Percentiles rank a stretch among this genome's conserved stretches.
Conservation (phyloP, 345 rosid genomes). For the Gossypium herbaceum region DNA sequence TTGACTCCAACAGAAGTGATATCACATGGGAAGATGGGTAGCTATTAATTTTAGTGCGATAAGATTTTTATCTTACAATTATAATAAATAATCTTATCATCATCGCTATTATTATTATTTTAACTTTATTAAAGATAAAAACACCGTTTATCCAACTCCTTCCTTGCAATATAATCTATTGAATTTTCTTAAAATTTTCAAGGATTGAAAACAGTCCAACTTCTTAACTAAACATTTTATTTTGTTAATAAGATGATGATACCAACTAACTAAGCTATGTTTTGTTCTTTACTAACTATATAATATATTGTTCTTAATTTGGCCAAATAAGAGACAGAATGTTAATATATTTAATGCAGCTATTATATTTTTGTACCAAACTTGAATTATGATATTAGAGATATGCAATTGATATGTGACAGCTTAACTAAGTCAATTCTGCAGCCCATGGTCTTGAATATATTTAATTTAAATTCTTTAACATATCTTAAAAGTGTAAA, state of each 20-base stretch:
- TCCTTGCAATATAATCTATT: too few relatives aligned
- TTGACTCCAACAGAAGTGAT: too few relatives aligned
- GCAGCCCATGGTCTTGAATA: too few relatives aligned
- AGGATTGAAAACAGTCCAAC: background rate
- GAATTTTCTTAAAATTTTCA: too few relatives aligned
- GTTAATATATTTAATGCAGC: background rate
- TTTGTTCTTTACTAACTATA: background rate
- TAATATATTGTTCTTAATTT: background rate
- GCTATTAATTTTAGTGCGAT: too few relatives aligned
- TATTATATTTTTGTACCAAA: background rate
- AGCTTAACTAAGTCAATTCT: background rate
- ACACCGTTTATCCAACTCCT: too few relatives aligned
- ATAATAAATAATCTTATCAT: too few relatives aligned
- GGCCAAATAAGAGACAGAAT: background rate
- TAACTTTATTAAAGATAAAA: accelerated
- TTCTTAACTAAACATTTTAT: background rate
- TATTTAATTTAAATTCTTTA: too few relatives aligned
- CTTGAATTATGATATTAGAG: background rate
- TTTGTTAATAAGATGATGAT: background rate
- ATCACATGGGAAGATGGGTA: too few relatives aligned
- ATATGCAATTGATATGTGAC: background rate
- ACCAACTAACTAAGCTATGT: background rate
- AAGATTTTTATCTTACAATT: accelerated
- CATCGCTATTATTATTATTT: too few relatives aligned
- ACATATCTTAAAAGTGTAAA: too few relatives aligned